A percentile compares a stretch with the other conserved stretches of the same genome.
Conservation (phyloP, 257 asterid species). For the Cynanchum wilfordii region DNA sequence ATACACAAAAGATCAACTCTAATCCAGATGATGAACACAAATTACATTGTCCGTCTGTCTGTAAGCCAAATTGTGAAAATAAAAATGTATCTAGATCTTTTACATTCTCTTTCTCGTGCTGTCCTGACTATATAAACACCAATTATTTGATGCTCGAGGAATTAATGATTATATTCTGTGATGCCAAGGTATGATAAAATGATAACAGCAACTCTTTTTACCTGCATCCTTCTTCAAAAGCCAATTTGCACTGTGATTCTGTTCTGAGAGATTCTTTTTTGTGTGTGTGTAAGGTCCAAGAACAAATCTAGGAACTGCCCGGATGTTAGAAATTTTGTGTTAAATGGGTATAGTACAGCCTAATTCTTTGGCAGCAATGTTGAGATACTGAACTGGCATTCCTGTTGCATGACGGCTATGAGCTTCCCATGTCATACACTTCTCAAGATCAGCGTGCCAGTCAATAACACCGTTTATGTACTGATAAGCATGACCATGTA, state of each 20-base stretch:
- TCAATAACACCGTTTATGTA: constrained; percentile 42
- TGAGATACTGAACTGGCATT: constrained; percentile 57
- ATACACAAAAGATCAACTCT: background rate
- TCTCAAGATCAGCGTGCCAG: constrained; percentile 74
- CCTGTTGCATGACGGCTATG: constrained; percentile 80
- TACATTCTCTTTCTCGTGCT: background rate
- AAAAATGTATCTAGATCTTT: background rate
- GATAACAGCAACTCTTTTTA: background rate
- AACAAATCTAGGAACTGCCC: constrained; percentile 5
- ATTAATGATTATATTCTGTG: background rate
- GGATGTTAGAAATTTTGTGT: constrained; percentile 18
- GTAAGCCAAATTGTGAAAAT: background rate
- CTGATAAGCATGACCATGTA: constrained; percentile 43
- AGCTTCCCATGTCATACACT: constrained; percentile 91
- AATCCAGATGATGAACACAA: background rate
- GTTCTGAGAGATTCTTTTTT: constrained; percentile 8
- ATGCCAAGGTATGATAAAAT: background rate
- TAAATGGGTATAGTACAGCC: constrained; percentile 64
- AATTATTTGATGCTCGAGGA: background rate
- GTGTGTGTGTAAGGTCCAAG: background rate
- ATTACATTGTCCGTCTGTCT: background rate
- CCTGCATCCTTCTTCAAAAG: constrained; percentile 15
- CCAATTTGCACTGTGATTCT: background rate
- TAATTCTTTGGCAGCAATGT: constrained; percentile 80
- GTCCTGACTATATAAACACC: constrained; percentile 3